A percentile compares a stretch with the other conserved stretches of the same genome.
These are phyloP conservation scores for Blastobotrys terrestris DNA, from an alignment of 805 yeast genomes.

Conservation along the genomic window DNA sequence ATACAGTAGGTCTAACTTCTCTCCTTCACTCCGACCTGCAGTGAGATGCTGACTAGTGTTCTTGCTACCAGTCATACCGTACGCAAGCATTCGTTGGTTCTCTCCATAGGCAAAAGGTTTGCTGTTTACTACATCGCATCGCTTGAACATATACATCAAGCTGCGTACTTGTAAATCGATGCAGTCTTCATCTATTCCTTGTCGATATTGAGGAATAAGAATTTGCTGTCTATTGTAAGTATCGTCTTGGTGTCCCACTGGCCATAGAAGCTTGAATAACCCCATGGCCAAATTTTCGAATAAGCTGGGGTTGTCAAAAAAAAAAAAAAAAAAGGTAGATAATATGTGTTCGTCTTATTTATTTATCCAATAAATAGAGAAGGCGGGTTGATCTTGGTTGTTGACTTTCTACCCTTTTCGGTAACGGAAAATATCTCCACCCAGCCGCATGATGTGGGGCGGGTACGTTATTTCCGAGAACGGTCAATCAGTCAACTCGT, in stretches of 20 bases:
- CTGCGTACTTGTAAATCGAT: slow-evolving; percentile 58
- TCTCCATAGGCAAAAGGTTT: slow-evolving; percentile 33
- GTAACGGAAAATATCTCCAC: too few species aligned
- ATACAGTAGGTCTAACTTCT: slow-evolving; percentile 51
- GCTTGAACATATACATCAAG: slow-evolving; percentile 49
- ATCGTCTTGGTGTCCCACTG: background rate
- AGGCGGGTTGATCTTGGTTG: background rate
- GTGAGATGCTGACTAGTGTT: background rate
- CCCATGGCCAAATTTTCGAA: background rate
- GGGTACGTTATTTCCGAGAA: background rate
- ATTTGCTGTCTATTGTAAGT: slow-evolving; percentile 18
- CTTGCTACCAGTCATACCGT: background rate
- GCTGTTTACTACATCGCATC: slow-evolving; percentile 41
- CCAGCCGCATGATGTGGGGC: background rate
- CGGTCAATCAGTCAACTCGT: background rate
- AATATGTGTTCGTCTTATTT: background rate
- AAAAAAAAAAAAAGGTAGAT: too few species aligned
- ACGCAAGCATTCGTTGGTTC: background rate
- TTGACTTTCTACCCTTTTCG: background rate
- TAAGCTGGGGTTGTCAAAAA: background rate
- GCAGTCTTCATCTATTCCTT: slow-evolving; percentile 48
- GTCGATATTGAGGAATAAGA: slow-evolving; percentile 44
- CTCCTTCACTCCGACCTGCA: slow-evolving; percentile 18
- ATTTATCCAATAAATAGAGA: background rate
- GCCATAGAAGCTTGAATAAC: slow-evolving; percentile 2